A percentile compares a stretch with the other conserved stretches of the same genome.
phyloP scores from a whole-genome alignment of 495 filamentous ascomycete species.

The Gamarada debralockiae region DNA sequence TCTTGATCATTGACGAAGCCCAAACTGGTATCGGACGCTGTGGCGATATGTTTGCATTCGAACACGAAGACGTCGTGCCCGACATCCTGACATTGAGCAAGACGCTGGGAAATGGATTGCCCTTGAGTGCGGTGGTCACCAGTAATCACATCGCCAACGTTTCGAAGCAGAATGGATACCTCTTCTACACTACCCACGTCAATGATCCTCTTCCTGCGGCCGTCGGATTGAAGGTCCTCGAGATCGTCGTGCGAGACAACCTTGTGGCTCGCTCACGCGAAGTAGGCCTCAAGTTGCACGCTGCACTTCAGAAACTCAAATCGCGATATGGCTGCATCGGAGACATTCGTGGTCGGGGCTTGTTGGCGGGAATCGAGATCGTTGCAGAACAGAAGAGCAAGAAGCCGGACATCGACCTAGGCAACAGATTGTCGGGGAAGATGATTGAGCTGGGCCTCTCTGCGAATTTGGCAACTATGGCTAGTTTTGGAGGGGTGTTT shows the following conservation, averaged over 20 bases:
- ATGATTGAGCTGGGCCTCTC: slow-evolving; percentile 48
- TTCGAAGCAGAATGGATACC: slow-evolving; percentile 48
- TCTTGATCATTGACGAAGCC: slow-evolving; percentile 71
- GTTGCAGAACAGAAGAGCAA: slow-evolving; percentile 42
- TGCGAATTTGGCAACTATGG: slow-evolving; percentile 46
- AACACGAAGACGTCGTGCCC: slow-evolving; percentile 56
- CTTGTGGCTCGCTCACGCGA: slow-evolving; percentile 46
- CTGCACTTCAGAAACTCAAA: slow-evolving; percentile 37
- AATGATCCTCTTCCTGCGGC: slow-evolving; percentile 57
- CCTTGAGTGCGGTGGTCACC: slow-evolving; percentile 55
- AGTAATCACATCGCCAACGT: slow-evolving; percentile 48
- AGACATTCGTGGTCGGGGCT: slow-evolving; percentile 56
- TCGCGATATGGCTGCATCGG: slow-evolving; percentile 50
- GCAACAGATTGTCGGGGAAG: slow-evolving; percentile 37
- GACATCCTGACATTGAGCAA: slow-evolving; percentile 67
- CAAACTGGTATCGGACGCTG: slow-evolving; percentile 73
- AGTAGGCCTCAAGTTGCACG: slow-evolving; percentile 45
- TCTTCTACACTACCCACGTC: slow-evolving; percentile 58
- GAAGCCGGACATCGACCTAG: slow-evolving; percentile 40
- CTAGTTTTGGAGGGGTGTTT: slow-evolving; percentile 50
- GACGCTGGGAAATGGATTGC: slow-evolving; percentile 57
- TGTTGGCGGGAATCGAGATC: slow-evolving; percentile 60
- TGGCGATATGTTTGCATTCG: slow-evolving; percentile 63
- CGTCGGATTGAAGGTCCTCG: slow-evolving; percentile 54
- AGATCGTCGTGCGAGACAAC: slow-evolving; percentile 51